Evolutionary conservation across 2,329 filamentous ascomycete genomes (phyloP).

Genomic region (Alternaria atra): DNA sequence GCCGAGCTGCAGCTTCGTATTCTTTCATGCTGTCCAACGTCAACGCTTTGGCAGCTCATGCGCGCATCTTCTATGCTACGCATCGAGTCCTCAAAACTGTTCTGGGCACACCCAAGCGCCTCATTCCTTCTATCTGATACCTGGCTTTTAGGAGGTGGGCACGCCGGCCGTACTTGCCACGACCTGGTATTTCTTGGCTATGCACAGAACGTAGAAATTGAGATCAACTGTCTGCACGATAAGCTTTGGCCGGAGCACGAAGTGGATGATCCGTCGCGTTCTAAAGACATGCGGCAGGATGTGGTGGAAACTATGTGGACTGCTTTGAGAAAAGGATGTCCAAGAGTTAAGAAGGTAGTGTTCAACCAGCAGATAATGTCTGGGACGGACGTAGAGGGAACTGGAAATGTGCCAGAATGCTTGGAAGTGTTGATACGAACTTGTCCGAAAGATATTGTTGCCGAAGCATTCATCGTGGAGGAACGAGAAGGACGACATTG

Average conservation of each 20-base stretch:
- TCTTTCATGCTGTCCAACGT: slow-evolving; percentile 19
- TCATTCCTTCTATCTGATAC: slow-evolving; percentile 14
- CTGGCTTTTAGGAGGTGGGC: slow-evolving; percentile 22
- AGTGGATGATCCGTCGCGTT: neutral
- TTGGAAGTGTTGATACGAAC: slow-evolving; percentile 13
- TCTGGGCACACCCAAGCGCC: slow-evolving; percentile 20
- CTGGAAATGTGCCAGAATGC: slow-evolving; percentile 8
- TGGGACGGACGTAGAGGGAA: neutral
- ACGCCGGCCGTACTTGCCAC: slow-evolving; percentile 17
- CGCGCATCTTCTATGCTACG: slow-evolving; percentile 18
- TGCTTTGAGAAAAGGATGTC: slow-evolving; percentile 16
- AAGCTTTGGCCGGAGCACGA: neutral
- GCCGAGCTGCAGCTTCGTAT: slow-evolving; percentile 25
- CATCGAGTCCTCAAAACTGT: slow-evolving; percentile 29
- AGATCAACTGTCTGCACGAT: slow-evolving; percentile 10
- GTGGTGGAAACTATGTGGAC: slow-evolving; percentile 18
- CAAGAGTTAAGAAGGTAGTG: slow-evolving; percentile 18
- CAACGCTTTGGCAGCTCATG: slow-evolving; percentile 29
- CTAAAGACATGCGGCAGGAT: slow-evolving; percentile 3
- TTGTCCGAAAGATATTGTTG: slow-evolving; percentile 12
- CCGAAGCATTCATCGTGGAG: neutral
- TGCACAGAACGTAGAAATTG: slow-evolving; percentile 25
- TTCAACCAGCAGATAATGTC: slow-evolving; percentile 18
- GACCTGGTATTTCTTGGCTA: slow-evolving; percentile 21
- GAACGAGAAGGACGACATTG: neutral